phyloP scores from a whole-genome alignment of 148 eudicot genomes.

The Limonium bicolor region DNA sequence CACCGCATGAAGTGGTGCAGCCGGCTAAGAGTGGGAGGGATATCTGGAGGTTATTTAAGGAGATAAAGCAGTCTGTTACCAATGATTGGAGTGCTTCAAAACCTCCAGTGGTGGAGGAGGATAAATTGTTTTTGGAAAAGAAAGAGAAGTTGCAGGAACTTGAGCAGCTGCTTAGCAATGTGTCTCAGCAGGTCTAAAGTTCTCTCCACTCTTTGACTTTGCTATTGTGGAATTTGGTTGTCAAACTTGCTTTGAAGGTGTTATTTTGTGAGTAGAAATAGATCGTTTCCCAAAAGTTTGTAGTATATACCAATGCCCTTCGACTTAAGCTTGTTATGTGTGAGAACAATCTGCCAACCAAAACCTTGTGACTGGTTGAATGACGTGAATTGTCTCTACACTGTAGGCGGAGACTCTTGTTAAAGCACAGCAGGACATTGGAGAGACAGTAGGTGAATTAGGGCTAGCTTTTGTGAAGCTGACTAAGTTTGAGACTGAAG shows the following conservation, averaged over 20 bases:
- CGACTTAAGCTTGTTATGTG: too few relatives aligned
- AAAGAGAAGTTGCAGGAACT: slow-evolving; percentile 5
- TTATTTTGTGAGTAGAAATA: too few relatives aligned
- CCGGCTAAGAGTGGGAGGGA: slow-evolving; percentile 55
- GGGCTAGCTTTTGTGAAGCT: slow-evolving; percentile 6
- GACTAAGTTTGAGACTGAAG: slow-evolving; percentile 7
- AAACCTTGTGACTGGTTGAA: too few relatives aligned
- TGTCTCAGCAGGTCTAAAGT: slow-evolving; percentile 6
- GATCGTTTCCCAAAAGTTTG: too few relatives aligned
- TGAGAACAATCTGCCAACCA: too few relatives aligned
- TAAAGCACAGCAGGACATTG: slow-evolving; percentile 7
- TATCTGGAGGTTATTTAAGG: slow-evolving; percentile 48
- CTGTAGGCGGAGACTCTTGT: slow-evolving; percentile 5
- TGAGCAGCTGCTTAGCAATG: slow-evolving; percentile 3
- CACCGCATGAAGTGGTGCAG: slow-evolving; percentile 28
- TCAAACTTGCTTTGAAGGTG: too few relatives aligned
- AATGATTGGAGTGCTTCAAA: slow-evolving; percentile 50
- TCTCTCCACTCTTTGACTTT: background rate
- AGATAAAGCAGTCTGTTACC: slow-evolving; percentile 51
- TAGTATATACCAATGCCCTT: too few relatives aligned
- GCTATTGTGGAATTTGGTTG: background rate
- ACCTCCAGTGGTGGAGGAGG: slow-evolving; percentile 23
- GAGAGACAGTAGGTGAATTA: slow-evolving; percentile 8
- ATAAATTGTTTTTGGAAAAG: slow-evolving; percentile 4
- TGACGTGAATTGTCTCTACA: too few relatives aligned